Conservation (phyloP, 331 rosid species). For the Pyracantha coccinea region DNA sequence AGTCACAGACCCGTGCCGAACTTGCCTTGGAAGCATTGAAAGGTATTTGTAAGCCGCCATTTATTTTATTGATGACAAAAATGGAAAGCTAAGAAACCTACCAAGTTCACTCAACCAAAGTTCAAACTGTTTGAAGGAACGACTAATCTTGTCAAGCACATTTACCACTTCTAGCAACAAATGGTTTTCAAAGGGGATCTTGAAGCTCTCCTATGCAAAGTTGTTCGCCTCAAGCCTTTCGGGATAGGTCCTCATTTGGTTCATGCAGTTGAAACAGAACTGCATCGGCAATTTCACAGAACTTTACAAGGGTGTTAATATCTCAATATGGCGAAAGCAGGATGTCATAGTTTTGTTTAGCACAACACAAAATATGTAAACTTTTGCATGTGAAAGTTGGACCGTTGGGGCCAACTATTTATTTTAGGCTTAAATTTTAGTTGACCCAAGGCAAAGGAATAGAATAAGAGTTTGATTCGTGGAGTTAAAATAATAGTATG, state of each 20-base stretch:
- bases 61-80: neutral
- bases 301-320: neutral
- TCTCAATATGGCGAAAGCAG: neutral
- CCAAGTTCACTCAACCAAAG: neutral
- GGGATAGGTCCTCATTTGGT: neutral
- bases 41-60: neutral
- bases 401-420: neutral
- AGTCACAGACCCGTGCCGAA: neutral
- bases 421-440: neutral
- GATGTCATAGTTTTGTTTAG: neutral
- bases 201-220: neutral
- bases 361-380: neutral
- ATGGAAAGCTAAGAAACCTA: neutral
- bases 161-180: neutral
- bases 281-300: neutral
- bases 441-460: neutral
- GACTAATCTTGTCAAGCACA: neutral
- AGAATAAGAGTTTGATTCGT: neutral
- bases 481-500: neutral
- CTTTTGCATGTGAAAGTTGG: neutral
- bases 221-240: neutral
- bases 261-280: neutral
- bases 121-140: neutral
- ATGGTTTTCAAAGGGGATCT: neutral
- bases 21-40: neutral